Base-by-base conservation (phyloP, 148 eudicot species). In the Salicornia ramosissima region DNA sequence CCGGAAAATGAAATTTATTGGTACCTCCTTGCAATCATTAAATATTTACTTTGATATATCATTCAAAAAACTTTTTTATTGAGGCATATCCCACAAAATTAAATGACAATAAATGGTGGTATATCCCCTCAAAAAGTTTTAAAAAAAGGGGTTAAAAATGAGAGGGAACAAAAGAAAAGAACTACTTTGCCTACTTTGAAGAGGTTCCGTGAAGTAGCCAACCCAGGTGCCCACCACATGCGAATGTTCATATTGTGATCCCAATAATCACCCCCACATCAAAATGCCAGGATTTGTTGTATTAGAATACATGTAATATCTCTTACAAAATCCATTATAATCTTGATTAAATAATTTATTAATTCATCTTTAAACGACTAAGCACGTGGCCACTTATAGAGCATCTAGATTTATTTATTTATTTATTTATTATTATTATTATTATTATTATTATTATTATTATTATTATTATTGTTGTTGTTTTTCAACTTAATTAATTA, bases 331-430 rank as follows among this genome's bases (percentile, higher is more conserved):
- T 74, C 77, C 56, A 74, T 21, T 29, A 29, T 42, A 69, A 56
- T 57, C 64, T 56, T 14, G 25, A 69, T 74, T 74, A 45, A 18
- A 45, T 74, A 36, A 49, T 50, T 74, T 6, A 18, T 34, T 47
- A 72, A 68, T 74, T 36, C 29, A 4, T 46, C 59, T 39, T 50
- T 60, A 68, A 58, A 58, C 60, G 67, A 39, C 72, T 74, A 49
- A 68, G 67, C 78, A 75, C 40, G 73, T 75, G 73, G 78, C 73
- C 80, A 77, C 80, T 51, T 64, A 59, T 36, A 19, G 45, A 34
- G 80, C 67, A 77, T 77, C 77, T 73, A 3, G 19, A 60, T 67
- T 61, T 61, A 43, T 31, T 65, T 62, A 21, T 63, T 28, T 29
- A 10, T 45, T 45, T n/a, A n/a, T n/a, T n/a, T n/a, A n/a, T n/a